Conservation (phyloP, 2,329 filamentous ascomycete genomes). For the Fusarium mexicanum region DNA sequence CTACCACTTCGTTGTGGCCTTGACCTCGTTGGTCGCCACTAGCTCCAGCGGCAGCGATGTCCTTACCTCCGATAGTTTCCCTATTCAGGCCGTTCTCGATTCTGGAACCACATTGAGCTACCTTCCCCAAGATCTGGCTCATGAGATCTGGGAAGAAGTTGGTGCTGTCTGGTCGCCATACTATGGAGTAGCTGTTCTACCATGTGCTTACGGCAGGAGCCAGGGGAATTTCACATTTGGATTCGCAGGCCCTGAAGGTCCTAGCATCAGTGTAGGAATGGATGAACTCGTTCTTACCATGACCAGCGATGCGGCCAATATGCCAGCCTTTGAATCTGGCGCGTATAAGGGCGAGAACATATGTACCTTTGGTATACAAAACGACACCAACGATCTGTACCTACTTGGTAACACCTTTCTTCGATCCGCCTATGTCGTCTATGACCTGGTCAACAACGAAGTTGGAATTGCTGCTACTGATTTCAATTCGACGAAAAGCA, state of each 20-base stretch:
- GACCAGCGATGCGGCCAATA: conserved; percentile 43
- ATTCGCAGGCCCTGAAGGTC: conserved; percentile 59
- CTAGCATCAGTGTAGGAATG: conserved; percentile 63
- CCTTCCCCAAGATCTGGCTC: conserved; percentile 69
- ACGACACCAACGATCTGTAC: conserved; percentile 54
- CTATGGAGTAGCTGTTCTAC: conserved; percentile 56
- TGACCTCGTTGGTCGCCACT: conserved; percentile 59
- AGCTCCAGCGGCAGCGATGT: conserved; percentile 61
- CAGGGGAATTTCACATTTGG: conserved; percentile 64
- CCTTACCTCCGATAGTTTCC: conserved; percentile 54
- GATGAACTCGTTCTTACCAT: conserved; percentile 65
- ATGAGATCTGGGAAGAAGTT: conserved; percentile 63
- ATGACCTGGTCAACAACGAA: conserved; percentile 67
- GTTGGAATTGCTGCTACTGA: conserved; percentile 64
- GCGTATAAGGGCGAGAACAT: conserved; percentile 55
- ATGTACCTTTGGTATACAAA: conserved; percentile 68
- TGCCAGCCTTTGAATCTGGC: conserved; percentile 52
- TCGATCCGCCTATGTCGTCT: conserved; percentile 69
- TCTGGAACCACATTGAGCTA: conserved; percentile 79
- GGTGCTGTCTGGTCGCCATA: conserved; percentile 58
- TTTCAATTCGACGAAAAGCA: conserved; percentile 62
- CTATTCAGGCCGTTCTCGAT: conserved; percentile 74
- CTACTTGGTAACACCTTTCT: conserved; percentile 68
- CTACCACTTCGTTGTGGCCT: conserved; percentile 58
- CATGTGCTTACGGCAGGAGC: conserved; percentile 59